Evolutionary conservation across 2,329 filamentous ascomycete species (phyloP).

Genomic region (Claviceps humidiphila): DNA sequence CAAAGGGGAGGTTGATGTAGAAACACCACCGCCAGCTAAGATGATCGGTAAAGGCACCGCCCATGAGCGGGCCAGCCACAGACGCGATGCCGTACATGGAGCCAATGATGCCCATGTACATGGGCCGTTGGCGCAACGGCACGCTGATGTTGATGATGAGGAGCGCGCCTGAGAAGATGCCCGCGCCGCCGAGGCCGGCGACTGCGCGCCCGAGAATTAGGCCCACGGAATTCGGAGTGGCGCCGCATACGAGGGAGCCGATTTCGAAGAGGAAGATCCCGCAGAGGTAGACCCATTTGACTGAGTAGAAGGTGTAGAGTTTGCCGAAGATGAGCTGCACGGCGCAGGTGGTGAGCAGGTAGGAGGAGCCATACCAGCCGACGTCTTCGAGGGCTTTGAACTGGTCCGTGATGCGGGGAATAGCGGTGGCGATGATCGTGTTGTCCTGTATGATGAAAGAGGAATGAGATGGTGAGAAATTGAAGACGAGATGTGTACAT

Average conservation of each 20-base stretch:
- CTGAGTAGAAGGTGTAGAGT: constrained; percentile 27
- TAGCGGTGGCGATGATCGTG: constrained; percentile 24
- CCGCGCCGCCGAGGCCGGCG: constrained; percentile 27
- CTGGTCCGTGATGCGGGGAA: constrained; percentile 17
- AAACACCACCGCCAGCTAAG: constrained; percentile 28
- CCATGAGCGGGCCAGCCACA: constrained; percentile 21
- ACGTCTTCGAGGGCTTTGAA: constrained; percentile 6
- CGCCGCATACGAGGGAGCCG: constrained; percentile 19
- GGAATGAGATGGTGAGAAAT: too few species aligned
- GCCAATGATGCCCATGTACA: constrained; percentile 23
- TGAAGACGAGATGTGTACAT: too few species aligned
- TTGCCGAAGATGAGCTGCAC: constrained; percentile 25
- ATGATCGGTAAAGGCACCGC: constrained; percentile 22
- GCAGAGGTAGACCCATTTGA: constrained; percentile 16
- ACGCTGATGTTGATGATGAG: constrained; percentile 28
- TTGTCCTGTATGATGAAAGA: constrained; percentile 15
- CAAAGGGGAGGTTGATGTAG: constrained; percentile 28
- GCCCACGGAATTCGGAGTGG: constrained; percentile 17
- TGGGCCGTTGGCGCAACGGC: constrained; percentile 19
- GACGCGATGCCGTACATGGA: constrained; percentile 34
- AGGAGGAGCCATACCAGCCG: constrained; percentile 11
- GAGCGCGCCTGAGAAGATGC: constrained; percentile 31
- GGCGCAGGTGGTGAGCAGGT: constrained; percentile 25
- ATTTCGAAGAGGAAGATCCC: constrained; percentile 16
- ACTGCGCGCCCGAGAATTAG: constrained; percentile 24